A percentile compares a stretch with the other conserved stretches of the same genome.
phyloP scores from a whole-genome alignment of 2,329 filamentous ascomycete species.

The Trichoderma atroviride region DNA sequence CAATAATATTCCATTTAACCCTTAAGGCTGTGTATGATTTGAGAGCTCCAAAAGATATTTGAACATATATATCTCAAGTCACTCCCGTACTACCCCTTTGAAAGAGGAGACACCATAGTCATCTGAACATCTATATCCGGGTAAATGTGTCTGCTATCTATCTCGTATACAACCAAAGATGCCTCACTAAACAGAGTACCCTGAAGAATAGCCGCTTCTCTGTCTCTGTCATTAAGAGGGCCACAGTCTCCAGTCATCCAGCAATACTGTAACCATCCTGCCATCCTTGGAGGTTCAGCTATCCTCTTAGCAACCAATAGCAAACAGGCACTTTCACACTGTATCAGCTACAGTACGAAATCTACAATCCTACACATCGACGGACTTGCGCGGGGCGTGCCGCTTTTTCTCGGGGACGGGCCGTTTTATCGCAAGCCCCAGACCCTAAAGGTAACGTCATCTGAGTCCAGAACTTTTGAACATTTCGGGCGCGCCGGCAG shows the following conservation, averaged over 20 bases:
- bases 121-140: neutral
- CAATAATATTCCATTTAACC: neutral
- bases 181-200: neutral
- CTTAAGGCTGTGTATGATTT: neutral
- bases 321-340: neutral
- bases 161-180: neutral
- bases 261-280: neutral
- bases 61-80: neutral
- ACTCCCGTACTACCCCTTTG: neutral
- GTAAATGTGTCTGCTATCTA: neutral
- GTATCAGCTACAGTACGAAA: neutral
- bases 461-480: neutral
- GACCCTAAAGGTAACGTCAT: neutral
- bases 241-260: neutral
- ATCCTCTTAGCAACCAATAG: neutral
- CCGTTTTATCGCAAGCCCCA: neutral
- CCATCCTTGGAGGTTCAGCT: neutral
- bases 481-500: neutral
- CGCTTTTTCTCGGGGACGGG: neutral
- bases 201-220: neutral
- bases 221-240: neutral
- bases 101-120: neutral
- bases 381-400: neutral
- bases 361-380: neutral
- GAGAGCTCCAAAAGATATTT: neutral